These are phyloP conservation scores for Quercus wislizeni DNA, from an alignment of 306 rosid genomes.

Conservation along the genomic window DNA sequence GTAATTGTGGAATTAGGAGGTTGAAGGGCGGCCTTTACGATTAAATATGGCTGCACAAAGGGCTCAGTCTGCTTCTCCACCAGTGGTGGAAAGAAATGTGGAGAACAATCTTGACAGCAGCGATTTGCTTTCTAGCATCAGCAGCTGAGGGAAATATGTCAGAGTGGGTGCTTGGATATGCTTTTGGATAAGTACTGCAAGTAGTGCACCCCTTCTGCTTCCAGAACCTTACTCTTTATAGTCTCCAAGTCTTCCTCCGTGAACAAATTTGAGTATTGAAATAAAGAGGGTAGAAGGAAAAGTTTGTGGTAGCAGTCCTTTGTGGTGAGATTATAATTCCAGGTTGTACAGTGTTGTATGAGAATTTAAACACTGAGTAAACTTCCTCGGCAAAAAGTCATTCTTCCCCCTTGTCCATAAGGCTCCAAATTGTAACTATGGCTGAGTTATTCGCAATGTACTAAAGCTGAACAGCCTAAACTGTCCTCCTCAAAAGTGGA, in stretches of 20 bases:
- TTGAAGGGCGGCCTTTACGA: slow-evolving; percentile 73
- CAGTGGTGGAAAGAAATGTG: slow-evolving; percentile 21
- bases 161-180: background rate
- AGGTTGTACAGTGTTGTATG: background rate
- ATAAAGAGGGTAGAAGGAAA: background rate
- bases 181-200: background rate
- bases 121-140: slow-evolving; percentile 60
- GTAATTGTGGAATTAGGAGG: slow-evolving; percentile 48
- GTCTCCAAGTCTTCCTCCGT: background rate
- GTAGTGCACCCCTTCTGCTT: too few relatives aligned
- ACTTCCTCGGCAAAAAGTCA: background rate
- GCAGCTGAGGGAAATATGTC: slow-evolving; percentile 31
- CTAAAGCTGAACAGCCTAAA: background rate
- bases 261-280: background rate
- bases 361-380: background rate
- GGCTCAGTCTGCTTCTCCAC: slow-evolving; percentile 33
- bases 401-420: background rate
- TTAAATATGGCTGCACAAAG: slow-evolving; percentile 55
- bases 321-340: background rate
- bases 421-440: background rate
- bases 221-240: background rate
- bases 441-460: background rate
- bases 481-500: background rate
- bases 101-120: slow-evolving; percentile 34
- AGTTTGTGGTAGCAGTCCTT: background rate